A percentile compares a stretch with the other conserved stretches of the same genome.
These are phyloP conservation scores for Solanum hybrid DNA, from an alignment of 305 asterid species.

Conservation along the genomic window DNA sequence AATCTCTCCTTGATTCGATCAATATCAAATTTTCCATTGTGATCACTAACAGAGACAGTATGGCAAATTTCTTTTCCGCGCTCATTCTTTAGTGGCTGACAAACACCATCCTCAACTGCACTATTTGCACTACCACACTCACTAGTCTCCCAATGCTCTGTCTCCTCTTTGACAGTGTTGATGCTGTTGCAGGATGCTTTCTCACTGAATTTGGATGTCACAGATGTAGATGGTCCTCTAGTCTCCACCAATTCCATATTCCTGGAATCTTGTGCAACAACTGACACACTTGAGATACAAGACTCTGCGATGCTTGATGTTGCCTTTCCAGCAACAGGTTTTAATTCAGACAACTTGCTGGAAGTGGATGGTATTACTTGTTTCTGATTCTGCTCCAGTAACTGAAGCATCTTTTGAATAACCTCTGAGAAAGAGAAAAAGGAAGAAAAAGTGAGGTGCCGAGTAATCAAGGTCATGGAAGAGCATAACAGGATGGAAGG, in stretches of 20 bases:
- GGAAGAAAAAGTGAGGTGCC: neutral
- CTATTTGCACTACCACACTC: conserved; percentile 34
- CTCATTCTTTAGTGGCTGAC: conserved; percentile 18
- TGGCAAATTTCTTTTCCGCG: conserved; percentile 5
- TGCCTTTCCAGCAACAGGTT: conserved; percentile 12
- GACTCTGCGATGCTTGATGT: conserved; percentile 25
- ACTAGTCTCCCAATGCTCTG: conserved; percentile 20
- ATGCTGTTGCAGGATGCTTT: neutral
- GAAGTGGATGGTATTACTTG: conserved; percentile 16
- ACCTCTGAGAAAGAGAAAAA: conserved; percentile 24
- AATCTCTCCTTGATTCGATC: conserved; percentile 35
- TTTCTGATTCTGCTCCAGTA: conserved; percentile 25
- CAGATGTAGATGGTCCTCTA: neutral
- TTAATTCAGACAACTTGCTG: conserved; percentile 3
- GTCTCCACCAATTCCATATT: neutral
- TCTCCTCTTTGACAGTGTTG: conserved; percentile 7
- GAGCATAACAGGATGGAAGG: neutral
- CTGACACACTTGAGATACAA: conserved; percentile 11
- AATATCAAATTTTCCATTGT: conserved; percentile 20
- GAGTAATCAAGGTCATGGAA: neutral
- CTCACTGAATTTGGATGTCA: neutral
- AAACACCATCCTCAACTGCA: conserved; percentile 32
- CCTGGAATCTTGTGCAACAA: conserved; percentile 1
- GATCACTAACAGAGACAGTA: conserved; percentile 14
- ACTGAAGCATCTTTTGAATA: conserved; percentile 36